These are phyloP conservation scores for Cladobotryum mycophilum DNA, from an alignment of 2,329 filamentous ascomycete species.

Conservation along the genomic window DNA sequence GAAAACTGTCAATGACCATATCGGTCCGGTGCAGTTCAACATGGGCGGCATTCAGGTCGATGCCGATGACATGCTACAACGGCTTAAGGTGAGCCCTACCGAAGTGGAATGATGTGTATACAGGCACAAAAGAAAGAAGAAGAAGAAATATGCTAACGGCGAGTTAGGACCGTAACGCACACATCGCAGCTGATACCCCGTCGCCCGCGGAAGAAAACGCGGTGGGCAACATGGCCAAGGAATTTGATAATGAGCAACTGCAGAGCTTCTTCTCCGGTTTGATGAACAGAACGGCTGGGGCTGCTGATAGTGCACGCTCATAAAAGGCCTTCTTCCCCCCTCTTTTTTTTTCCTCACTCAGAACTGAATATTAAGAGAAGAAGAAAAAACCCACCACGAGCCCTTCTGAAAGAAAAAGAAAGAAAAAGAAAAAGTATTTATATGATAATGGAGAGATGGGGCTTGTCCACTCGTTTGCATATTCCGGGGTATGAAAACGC, in stretches of 20 bases:
- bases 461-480: too few relatives aligned
- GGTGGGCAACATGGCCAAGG: slow-evolving; percentile 37
- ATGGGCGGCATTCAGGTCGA: slow-evolving; percentile 97
- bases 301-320: slow-evolving; percentile 18
- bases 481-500: too few relatives aligned
- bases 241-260: slow-evolving; percentile 48
- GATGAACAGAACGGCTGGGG: slow-evolving; percentile 46
- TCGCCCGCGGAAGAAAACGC: slow-evolving; percentile 32
- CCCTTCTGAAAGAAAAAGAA: too few relatives aligned
- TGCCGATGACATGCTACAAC: slow-evolving; percentile 85
- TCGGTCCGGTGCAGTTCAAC: slow-evolving; percentile 94
- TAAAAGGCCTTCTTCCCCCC: neutral
- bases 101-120: neutral
- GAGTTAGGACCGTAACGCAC: slow-evolving; percentile 50
- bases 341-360: neutral
- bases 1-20: slow-evolving; percentile 64
- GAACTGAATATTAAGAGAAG: neutral
- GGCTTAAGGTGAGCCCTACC: slow-evolving; percentile 61
- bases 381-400: too few relatives aligned
- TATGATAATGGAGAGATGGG: too few relatives aligned
- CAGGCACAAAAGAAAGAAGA: neutral
- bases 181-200: slow-evolving; percentile 39
- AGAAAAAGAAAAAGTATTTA: too few relatives aligned
- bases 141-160: slow-evolving; percentile 16
- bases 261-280: slow-evolving; percentile 54